Base-by-base conservation (phyloP, 83 land plant genomes). In the Thuja plicata region DNA sequence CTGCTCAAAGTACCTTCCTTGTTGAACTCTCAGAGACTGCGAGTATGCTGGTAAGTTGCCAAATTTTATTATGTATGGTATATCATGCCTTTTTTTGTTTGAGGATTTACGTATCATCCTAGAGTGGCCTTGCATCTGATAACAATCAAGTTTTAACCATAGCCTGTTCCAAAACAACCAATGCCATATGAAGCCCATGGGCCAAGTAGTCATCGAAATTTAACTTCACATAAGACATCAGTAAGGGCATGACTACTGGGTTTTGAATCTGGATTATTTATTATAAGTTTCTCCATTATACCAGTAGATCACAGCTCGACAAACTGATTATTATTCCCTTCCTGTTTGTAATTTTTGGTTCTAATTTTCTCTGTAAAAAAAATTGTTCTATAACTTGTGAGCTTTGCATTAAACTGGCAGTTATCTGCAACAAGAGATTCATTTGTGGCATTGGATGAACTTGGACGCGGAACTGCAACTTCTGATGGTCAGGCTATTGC, bases 401-500 rank as follows among this genome's bases (percentile, higher is more conserved):
- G 40, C 35, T 27, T 27, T 40, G 17, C 27, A 24, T 79, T 19
- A 41, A 45, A 43, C 32, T 82, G 91, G 92, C 92, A 97, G 99
- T 91, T 94, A 43, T 93, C 92, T 89, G 99, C 99, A 77, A 96
- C 97, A 34, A 52, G 86, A 60, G 88, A 96, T 88, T 98, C 99
- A 74, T 66, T 98, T 76, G 99, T 98, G 77, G 97, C 96, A 38
- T 90, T 98, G 85, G 99, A 97, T 94, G 99, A 98, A 92, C 98
- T 98, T 91, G 99, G 99, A 46, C 93, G 99, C 48, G 99, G 99
- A 24, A 97, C 99, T 86, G 95, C 99, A 91, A 97, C 99, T 43
- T 97, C 99, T 88, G 99, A 98, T 93, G 99, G 99, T 21, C 99
- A 98, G 91, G 97, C 99, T 79, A 98, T 98, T 89, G 99, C 99